phyloP scores from a whole-genome alignment of 306 rosid species.

The Vigna mungo region DNA sequence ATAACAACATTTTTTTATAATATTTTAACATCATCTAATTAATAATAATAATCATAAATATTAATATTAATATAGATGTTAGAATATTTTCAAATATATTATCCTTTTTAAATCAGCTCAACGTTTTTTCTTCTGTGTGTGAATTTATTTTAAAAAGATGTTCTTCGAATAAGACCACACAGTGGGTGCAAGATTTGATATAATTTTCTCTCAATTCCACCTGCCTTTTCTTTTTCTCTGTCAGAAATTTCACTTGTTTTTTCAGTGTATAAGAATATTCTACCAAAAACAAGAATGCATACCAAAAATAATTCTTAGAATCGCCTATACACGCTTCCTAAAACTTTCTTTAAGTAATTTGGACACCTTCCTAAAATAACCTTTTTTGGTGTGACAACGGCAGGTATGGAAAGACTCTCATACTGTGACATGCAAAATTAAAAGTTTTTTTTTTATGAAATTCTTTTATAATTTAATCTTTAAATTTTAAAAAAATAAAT shows the following conservation, averaged over 20 bases:
- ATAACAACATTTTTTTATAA: too few relatives aligned
- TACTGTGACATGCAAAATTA: too few relatives aligned
- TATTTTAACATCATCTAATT: too few relatives aligned
- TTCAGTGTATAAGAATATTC: not conserved
- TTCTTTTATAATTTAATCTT: too few relatives aligned
- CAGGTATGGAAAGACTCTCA: too few relatives aligned
- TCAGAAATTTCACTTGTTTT: not conserved
- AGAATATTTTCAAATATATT: too few relatives aligned
- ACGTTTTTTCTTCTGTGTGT: not conserved
- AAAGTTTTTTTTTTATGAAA: too few relatives aligned
- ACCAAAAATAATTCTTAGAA: not conserved
- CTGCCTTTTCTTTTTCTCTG: not conserved
- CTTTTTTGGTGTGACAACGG: not conserved
- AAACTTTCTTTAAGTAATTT: not conserved
- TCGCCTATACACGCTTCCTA: not conserved
- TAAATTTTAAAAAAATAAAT: too few relatives aligned
- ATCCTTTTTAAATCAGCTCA: constrained; percentile 16
- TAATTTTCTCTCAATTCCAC: constrained; percentile 1
- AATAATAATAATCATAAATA: too few relatives aligned
- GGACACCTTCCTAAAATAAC: not conserved
- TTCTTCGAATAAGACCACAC: constrained; percentile 13
- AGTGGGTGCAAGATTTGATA: not conserved
- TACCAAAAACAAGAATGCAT: not conserved
- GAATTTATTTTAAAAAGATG: not conserved
- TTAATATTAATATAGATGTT: too few relatives aligned